Evolutionary conservation across 2,329 filamentous ascomycete genomes (phyloP).

Genomic region (Ophiostoma fasciatum): DNA sequence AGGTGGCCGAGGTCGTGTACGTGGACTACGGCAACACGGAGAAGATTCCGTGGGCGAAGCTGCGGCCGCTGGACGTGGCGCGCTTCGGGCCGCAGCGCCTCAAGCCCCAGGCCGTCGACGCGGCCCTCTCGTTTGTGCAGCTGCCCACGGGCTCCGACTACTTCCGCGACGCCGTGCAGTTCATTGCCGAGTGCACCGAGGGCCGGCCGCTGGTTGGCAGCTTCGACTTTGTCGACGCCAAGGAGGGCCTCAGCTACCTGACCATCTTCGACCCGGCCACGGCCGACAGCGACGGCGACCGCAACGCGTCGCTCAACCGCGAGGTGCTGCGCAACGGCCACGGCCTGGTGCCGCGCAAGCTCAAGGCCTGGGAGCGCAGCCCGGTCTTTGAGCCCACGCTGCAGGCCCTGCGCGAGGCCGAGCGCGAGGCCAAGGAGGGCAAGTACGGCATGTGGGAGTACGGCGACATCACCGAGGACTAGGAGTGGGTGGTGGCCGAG

Average conservation of each 20-base stretch:
- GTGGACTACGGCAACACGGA: slow-evolving; percentile 96
- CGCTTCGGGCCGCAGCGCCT: slow-evolving; percentile 73
- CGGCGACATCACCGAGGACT: slow-evolving; percentile 87
- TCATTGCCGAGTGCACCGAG: slow-evolving; percentile 60
- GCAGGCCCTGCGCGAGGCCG: slow-evolving; percentile 54
- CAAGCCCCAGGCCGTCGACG: slow-evolving; percentile 75
- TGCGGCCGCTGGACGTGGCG: slow-evolving; percentile 64
- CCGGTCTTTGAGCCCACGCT: slow-evolving; percentile 55
- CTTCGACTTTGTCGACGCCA: slow-evolving; percentile 67
- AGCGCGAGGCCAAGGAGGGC: slow-evolving; percentile 64
- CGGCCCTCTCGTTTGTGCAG: slow-evolving; percentile 76
- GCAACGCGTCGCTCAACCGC: slow-evolving; percentile 74
- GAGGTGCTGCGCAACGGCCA: slow-evolving; percentile 72
- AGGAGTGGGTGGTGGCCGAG: too few species aligned
- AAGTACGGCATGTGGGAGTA: slow-evolving; percentile 96
- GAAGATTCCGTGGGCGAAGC: slow-evolving; percentile 66
- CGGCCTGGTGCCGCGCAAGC: slow-evolving; percentile 81
- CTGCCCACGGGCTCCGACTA: slow-evolving; percentile 69
- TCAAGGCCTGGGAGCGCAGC: slow-evolving; percentile 78
- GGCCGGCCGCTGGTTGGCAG: slow-evolving; percentile 72
- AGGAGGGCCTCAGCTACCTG: slow-evolving; percentile 71
- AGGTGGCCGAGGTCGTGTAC: slow-evolving; percentile 82
- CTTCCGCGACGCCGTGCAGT: slow-evolving; percentile 61
- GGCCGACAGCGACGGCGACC: slow-evolving; percentile 34
- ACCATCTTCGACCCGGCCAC: slow-evolving; percentile 72